Percentiles rank a stretch among this genome's conserved stretches.
phyloP scores from a whole-genome alignment of 2,329 filamentous ascomycete genomes.

The Cephalotrichum gorgonifer region DNA sequence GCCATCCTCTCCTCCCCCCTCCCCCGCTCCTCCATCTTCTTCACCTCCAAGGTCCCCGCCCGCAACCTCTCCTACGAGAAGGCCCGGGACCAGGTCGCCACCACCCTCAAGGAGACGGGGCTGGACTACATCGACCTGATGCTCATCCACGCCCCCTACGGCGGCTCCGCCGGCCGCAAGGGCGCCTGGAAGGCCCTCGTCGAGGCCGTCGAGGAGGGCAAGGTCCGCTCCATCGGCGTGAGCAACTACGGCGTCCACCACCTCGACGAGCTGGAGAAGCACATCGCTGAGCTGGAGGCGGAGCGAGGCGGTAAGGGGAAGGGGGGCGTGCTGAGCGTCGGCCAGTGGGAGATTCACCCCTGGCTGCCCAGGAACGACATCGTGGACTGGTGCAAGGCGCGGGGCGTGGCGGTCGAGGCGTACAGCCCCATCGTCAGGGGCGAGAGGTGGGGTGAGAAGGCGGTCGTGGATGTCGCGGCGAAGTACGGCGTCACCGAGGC shows the following conservation, averaged over 20 bases:
- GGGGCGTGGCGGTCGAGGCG: conserved; percentile 52
- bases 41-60: conserved; percentile 45
- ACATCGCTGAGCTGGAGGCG: conserved; percentile 50
- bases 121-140: conserved; percentile 59
- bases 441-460: conserved; percentile 59
- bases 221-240: conserved; percentile 51
- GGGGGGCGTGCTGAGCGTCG: conserved; percentile 67
- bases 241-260: conserved; percentile 57
- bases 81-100: conserved; percentile 52
- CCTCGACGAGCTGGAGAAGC: conserved; percentile 46
- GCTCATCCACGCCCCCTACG: conserved; percentile 52
- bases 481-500: conserved; percentile 66
- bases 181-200: conserved; percentile 53
- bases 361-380: conserved; percentile 78
- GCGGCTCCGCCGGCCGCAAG: conserved; percentile 43
- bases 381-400: conserved; percentile 60
- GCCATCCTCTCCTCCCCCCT: conserved; percentile 30
- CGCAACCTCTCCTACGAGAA: conserved; percentile 44
- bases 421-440: conserved; percentile 55
- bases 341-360: conserved; percentile 84
- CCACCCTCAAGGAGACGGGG: conserved; percentile 50
- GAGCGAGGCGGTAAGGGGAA: conserved; percentile 50
- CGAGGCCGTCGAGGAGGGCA: conserved; percentile 51
- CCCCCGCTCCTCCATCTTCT: conserved; percentile 39
- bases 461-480: conserved; percentile 51